Percentiles rank a stretch among this genome's conserved stretches.
Conservation (phyloP, 2,329 filamentous ascomycete species). For the Fusarium ambrosium region DNA sequence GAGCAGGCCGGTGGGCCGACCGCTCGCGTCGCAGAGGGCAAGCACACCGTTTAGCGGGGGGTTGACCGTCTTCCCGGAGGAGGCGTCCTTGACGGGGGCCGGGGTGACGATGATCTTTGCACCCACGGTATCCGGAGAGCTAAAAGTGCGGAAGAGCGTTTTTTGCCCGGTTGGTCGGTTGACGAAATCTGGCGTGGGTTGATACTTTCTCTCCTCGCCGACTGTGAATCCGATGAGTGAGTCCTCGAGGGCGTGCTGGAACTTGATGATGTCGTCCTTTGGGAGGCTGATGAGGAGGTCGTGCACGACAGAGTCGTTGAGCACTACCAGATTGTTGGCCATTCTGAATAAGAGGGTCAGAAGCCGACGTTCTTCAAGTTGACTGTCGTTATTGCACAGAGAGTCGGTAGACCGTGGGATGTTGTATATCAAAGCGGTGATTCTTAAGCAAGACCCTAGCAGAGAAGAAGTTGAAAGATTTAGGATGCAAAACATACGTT, state of each 20-base stretch:
- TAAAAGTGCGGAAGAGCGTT: slow-evolving; percentile 45
- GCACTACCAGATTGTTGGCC: slow-evolving; percentile 15
- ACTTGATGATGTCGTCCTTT: slow-evolving; percentile 23
- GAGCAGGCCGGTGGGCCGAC: slow-evolving; percentile 61
- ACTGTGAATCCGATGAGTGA: slow-evolving; percentile 36
- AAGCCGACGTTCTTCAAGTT: neutral
- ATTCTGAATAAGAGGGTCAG: neutral
- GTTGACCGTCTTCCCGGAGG: neutral
- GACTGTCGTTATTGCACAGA: neutral
- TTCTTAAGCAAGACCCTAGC: neutral
- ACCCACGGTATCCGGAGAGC: slow-evolving; percentile 33
- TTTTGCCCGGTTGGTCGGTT: slow-evolving; percentile 42
- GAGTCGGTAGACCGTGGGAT: neutral
- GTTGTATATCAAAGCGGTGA: neutral
- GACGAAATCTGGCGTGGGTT: slow-evolving; percentile 35
- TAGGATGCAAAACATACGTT: neutral
- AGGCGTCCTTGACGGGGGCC: slow-evolving; percentile 1
- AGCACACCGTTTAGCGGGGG: slow-evolving; percentile 28
- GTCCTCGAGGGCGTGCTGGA: slow-evolving; percentile 23
- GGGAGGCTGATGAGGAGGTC: slow-evolving; percentile 32
- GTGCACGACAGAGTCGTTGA: slow-evolving; percentile 33
- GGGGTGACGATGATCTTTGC: slow-evolving; percentile 44
- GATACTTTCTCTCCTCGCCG: slow-evolving; percentile 34
- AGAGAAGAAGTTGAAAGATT: neutral
- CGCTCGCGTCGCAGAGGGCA: slow-evolving; percentile 26